A percentile compares a stretch with the other conserved stretches of the same genome.
Conservation (phyloP, 164 flowering plant species). For the Magnolia changhungtana region DNA sequence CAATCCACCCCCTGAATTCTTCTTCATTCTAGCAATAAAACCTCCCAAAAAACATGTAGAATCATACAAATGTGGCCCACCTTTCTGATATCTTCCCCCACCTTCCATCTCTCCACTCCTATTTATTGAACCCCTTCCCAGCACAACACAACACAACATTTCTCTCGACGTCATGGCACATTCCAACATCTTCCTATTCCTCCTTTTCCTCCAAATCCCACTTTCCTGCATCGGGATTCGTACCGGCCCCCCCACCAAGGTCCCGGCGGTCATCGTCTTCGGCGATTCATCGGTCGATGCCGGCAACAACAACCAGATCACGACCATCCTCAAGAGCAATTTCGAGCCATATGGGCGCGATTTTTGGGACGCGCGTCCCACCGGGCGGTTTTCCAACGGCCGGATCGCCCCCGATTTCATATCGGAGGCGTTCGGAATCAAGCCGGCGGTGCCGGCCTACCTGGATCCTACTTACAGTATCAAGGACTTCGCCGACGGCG, state of each 20-base stretch:
- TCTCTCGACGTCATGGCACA: neutral
- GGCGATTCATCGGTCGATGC: constrained; percentile 80
- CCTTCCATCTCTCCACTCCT: neutral
- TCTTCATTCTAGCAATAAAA: too few species aligned
- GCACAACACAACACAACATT: neutral
- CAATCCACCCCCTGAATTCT: too few species aligned
- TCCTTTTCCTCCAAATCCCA: neutral
- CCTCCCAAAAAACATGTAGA: too few species aligned
- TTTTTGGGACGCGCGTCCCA: constrained; percentile 44
- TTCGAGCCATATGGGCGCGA: constrained; percentile 72
- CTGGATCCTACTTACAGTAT: constrained; percentile 53
- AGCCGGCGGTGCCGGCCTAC: constrained; percentile 55
- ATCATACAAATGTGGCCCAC: neutral
- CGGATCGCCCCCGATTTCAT: constrained; percentile 56
- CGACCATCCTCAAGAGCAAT: constrained; percentile 56
- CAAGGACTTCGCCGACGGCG: constrained; percentile 55
- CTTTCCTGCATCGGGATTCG: neutral
- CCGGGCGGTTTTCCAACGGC: constrained; percentile 71
- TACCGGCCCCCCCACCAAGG: neutral
- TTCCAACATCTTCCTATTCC: neutral
- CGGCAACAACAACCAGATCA: constrained; percentile 61
- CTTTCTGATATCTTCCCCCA: neutral
- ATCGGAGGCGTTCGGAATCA: constrained; percentile 53
- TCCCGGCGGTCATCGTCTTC: constrained; percentile 54
- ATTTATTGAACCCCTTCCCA: neutral